Percentiles rank a stretch among this genome's conserved stretches.
Conservation (phyloP, 2,329 filamentous ascomycete species). For the Fusarium euwallaceae region DNA sequence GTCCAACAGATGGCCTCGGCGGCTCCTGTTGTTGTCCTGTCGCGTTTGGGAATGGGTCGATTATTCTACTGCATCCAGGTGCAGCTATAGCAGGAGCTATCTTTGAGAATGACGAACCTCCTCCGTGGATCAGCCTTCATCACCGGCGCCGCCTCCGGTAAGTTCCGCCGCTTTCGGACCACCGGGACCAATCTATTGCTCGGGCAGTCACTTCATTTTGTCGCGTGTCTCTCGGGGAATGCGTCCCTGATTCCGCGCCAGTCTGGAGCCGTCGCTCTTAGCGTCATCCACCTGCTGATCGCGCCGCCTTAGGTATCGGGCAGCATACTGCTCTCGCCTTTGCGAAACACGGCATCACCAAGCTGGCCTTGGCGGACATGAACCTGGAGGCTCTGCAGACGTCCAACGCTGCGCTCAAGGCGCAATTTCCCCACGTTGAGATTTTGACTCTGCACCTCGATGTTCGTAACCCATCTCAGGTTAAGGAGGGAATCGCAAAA, state of each 20-base stretch:
- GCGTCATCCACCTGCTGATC: slow-evolving; percentile 4
- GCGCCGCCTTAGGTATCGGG: slow-evolving; percentile 59
- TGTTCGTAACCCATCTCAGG: slow-evolving; percentile 58
- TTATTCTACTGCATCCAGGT: background rate
- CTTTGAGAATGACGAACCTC: slow-evolving; percentile 52
- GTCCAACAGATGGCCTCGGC: background rate
- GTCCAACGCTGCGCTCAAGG: slow-evolving; percentile 52
- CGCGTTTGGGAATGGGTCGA: slow-evolving; percentile 20
- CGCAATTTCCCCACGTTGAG: slow-evolving; percentile 55
- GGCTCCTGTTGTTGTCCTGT: slow-evolving; percentile 21
- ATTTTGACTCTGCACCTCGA: slow-evolving; percentile 59
- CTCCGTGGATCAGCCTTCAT: slow-evolving; percentile 62
- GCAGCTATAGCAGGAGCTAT: background rate
- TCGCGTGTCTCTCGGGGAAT: background rate
- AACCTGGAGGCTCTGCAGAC: slow-evolving; percentile 51
- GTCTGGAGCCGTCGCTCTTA: slow-evolving; percentile 3
- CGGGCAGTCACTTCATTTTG: slow-evolving; percentile 6
- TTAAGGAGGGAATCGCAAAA: slow-evolving; percentile 58
- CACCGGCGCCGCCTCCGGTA: slow-evolving; percentile 62
- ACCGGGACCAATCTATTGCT: background rate
- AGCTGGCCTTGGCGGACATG: slow-evolving; percentile 62
- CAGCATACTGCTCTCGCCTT: slow-evolving; percentile 60
- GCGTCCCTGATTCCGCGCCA: background rate
- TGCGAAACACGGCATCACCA: slow-evolving; percentile 61
- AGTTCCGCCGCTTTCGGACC: slow-evolving; percentile 26